These are phyloP conservation scores for Austroboletus eburneus DNA, from an alignment of 768 basidiomycete species.

Conservation along the genomic window DNA sequence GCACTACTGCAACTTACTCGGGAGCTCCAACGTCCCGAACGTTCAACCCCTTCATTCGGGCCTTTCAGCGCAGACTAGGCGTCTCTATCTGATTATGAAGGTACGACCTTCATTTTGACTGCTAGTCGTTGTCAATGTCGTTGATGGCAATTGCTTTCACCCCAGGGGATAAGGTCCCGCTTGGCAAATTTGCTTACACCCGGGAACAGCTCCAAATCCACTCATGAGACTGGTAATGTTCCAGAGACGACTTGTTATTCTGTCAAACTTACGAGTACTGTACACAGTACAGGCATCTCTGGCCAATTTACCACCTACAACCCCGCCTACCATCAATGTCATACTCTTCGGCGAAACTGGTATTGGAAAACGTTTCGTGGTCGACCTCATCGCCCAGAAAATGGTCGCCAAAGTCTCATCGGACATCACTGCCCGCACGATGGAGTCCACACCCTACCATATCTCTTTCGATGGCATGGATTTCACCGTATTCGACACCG, in stretches of 20 bases:
- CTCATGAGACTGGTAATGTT: no score
- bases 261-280: constrained; percentile 5
- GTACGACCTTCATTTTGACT: no score
- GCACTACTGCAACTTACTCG: no score
- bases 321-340: constrained; percentile 27
- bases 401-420: constrained; percentile 25
- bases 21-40: no score
- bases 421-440: constrained; percentile 34
- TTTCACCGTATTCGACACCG: constrained; percentile 31
- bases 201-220: no score
- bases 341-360: constrained; percentile 42
- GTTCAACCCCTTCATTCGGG: no score
- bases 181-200: no score
- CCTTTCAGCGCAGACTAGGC: no score
- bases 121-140: no score
- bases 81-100: no score
- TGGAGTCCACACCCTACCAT: constrained; percentile 27
- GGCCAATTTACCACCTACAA: neutral
- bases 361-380: constrained; percentile 29
- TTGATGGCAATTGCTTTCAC: no score
- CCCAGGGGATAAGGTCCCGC: no score
- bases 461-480: constrained; percentile 17
- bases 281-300: constrained; percentile 1
- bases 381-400: constrained; percentile 28
- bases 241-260: neutral